Evolutionary conservation across 1,139 yeast species (phyloP), one percentile per base, ranked within the genome.

Genomic region (Waltiozyma sp.): DNA sequence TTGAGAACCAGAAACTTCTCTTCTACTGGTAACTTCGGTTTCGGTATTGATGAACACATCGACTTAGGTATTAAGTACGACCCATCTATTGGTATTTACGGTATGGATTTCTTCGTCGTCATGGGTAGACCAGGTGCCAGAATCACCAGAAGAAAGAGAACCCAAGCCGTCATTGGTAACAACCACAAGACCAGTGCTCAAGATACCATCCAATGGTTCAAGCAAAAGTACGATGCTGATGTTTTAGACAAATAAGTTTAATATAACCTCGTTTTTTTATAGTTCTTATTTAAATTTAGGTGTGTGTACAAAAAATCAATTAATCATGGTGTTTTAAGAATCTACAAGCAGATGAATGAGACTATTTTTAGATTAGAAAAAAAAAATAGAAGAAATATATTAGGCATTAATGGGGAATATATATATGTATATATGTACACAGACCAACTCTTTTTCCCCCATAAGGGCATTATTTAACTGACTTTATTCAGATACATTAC

Each of bases 41-140:
- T 91, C 83, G 99, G 99, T 84, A 80, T 91, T 69, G 87, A 86
- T 64, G 99, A 91, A 80, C 99, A 91, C 83, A 91, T 91, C 66
- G 99, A 91, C 73, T 83, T 91, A 73, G 98, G 98, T 81, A 91
- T 91, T 85, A 93, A 93, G 80, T 91, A 91, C 78, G 98, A 93
- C 74, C 99, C 99, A 73, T 80, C 86, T 69, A 93, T 91, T 67
- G 98, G 98, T 73, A 91, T 91, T 72, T 93, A 91, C 91, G 98
- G 99, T 81, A 91, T 91, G 99, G 98, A 91, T 76, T 91, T 91
- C 84, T 93, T 88, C 91, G 91, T 91, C 68, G 96, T 89, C 68
- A 77, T 91, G 79, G 96, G 96, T 71, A 89, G 99, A 78, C 94
- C 96, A 67, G 99, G 99, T 77, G 84, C 80, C 79, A 88, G 98